phyloP scores from a whole-genome alignment of 2,329 filamentous ascomycete species.

The Teratosphaeria epicoccoides region DNA sequence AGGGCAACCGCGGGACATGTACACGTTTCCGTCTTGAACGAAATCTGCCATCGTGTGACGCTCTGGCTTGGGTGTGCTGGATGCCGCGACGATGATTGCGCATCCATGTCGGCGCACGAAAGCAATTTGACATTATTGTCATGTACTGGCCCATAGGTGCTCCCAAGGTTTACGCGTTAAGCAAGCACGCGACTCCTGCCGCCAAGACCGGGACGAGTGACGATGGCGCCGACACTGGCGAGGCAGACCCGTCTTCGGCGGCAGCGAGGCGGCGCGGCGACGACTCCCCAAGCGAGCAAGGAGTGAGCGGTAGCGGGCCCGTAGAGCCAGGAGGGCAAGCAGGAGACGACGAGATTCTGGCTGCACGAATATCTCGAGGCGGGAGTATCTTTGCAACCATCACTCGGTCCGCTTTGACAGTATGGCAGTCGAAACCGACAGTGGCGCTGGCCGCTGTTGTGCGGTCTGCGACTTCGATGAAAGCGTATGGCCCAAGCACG shows the following conservation, averaged over 20 bases:
- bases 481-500: constrained; percentile 74
- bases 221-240: not conserved
- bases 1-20: too few relatives aligned
- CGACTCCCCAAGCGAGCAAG: not conserved
- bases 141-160: constrained; percentile 92
- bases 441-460: constrained; percentile 77
- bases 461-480: constrained; percentile 68
- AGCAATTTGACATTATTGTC: constrained; percentile 16
- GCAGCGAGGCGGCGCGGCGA: not conserved
- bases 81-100: constrained; percentile 1
- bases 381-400: constrained; percentile 82
- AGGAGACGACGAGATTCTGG: constrained; percentile 45
- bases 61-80: not conserved
- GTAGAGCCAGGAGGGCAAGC: not conserved
- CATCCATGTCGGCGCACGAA: not conserved
- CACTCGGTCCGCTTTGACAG: constrained; percentile 71
- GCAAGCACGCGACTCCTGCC: constrained; percentile 42
- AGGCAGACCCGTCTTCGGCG: not conserved
- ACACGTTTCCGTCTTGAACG: too few relatives aligned
- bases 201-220: not conserved
- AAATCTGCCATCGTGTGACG: not conserved
- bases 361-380: constrained; percentile 64
- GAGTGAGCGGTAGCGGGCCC: not conserved
- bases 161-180: constrained; percentile 71
- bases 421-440: constrained; percentile 94